Evolutionary conservation across 352 stramenopile species (phyloP).

Genomic region (Phytophthora lateralis): DNA sequence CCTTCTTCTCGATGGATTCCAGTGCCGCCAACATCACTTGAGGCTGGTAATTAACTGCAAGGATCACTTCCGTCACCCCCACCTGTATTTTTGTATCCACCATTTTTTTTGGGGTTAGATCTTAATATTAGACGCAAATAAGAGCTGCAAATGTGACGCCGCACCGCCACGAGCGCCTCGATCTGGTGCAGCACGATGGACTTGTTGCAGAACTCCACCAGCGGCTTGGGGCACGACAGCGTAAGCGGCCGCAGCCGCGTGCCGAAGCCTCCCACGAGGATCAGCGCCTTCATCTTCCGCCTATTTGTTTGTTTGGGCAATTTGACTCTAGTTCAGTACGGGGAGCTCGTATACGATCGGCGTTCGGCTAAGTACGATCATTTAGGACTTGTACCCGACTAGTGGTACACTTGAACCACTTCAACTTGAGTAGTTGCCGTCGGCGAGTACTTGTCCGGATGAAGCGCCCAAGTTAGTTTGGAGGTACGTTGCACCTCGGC

Average conservation of each 20-base stretch:
- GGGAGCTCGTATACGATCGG: not conserved
- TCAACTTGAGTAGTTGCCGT: no score
- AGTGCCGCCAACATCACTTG: slow-evolving; percentile 88
- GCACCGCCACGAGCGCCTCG: slow-evolving; percentile 81
- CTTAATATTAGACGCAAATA: not conserved
- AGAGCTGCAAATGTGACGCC: slow-evolving; percentile 1
- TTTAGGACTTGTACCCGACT: not conserved
- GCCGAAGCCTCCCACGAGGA: slow-evolving; percentile 90
- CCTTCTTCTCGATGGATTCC: slow-evolving; percentile 81
- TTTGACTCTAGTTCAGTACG: no score
- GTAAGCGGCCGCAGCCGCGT: slow-evolving; percentile 90
- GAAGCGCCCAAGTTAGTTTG: not conserved
- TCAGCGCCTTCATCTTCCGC: slow-evolving; percentile 87
- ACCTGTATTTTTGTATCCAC: slow-evolving; percentile 43
- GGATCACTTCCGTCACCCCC: slow-evolving; percentile 88
- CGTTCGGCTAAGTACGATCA: not conserved
- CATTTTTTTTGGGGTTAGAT: not conserved
- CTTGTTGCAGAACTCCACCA: slow-evolving; percentile 94
- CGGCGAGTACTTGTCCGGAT: not conserved
- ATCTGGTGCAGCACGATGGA: slow-evolving; percentile 91
- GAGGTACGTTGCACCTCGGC: not conserved
- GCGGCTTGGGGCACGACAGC: slow-evolving; percentile 89
- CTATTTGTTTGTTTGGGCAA: not conserved
- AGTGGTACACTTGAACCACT: slow-evolving; percentile 3
- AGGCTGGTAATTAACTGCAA: slow-evolving; percentile 91